Percentiles rank a stretch among this genome's conserved stretches.
These are phyloP conservation scores for Pichia sp. DNA, from an alignment of 1,139 yeast genomes.

Conservation along the genomic window DNA sequence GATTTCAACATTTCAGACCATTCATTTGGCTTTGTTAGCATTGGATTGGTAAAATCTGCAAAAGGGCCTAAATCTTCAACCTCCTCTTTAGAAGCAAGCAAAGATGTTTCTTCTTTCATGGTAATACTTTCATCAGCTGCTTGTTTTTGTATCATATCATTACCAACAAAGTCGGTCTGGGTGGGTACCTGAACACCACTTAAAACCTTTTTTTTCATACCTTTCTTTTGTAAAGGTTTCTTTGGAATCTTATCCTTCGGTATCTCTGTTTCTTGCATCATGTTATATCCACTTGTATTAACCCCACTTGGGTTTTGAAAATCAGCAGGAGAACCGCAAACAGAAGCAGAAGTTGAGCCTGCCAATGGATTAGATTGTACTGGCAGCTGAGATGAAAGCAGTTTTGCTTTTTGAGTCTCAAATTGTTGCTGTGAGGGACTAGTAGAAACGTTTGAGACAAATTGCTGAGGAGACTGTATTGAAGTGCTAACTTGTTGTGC, in stretches of 20 bases:
- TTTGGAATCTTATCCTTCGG: slow-evolving; percentile 10
- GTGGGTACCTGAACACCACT: slow-evolving; percentile 6
- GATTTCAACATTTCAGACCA: slow-evolving; percentile 50
- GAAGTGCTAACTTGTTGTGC: no score
- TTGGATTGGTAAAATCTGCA: background rate
- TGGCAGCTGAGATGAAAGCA: no score
- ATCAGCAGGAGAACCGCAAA: background rate
- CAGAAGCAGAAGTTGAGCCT: background rate
- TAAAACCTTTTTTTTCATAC: slow-evolving; percentile 14
- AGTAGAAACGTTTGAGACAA: no score
- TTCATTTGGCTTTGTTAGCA: slow-evolving; percentile 24
- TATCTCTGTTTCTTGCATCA: background rate
- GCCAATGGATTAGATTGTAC: background rate
- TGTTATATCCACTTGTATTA: background rate
- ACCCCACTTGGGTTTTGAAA: background rate
- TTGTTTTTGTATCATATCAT: background rate
- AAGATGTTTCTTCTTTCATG: background rate
- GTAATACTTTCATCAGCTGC: background rate
- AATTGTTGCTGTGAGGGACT: no score
- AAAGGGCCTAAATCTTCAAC: background rate
- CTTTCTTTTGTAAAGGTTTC: slow-evolving; percentile 12
- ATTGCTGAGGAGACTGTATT: no score
- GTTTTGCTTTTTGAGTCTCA: no score
- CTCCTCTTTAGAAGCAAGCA: background rate
- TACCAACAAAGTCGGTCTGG: no score